Conservation (phyloP, 2,329 filamentous ascomycete species). For the Clarireedia sp. region DNA sequence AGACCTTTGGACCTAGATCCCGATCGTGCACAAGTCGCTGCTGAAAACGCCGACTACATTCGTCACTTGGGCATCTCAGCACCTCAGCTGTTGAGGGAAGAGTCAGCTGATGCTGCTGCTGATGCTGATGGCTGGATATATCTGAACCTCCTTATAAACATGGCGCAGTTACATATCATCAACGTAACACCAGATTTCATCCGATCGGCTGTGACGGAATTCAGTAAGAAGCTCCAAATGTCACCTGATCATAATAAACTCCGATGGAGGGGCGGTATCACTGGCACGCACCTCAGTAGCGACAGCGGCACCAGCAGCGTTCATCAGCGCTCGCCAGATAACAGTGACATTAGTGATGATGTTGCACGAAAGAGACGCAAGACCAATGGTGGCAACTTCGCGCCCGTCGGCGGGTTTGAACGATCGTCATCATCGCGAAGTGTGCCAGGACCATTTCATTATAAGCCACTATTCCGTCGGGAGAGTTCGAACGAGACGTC, state of each 20-base stretch:
- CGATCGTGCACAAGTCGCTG: constrained; percentile 64
- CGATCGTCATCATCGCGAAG: constrained; percentile 21
- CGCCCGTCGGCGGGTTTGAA: background rate
- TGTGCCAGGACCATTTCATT: constrained; percentile 47
- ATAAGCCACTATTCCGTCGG: constrained; percentile 54
- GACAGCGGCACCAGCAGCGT: constrained; percentile 49
- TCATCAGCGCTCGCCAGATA: constrained; percentile 33
- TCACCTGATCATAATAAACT: constrained; percentile 72
- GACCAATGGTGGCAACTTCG: constrained; percentile 14
- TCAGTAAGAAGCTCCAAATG: constrained; percentile 68
- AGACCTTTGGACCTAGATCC: constrained; percentile 70
- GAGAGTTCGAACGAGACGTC: constrained; percentile 36
- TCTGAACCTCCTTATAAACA: constrained; percentile 68
- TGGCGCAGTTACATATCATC: constrained; percentile 79
- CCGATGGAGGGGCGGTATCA: constrained; percentile 64
- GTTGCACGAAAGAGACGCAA: constrained; percentile 22
- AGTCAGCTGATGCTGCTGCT: constrained; percentile 45
- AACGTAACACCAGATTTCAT: constrained; percentile 76
- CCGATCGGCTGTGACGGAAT: constrained; percentile 59
- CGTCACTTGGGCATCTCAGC: constrained; percentile 62
- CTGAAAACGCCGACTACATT: constrained; percentile 74
- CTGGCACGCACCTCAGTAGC: constrained; percentile 58
- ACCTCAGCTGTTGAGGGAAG: constrained; percentile 43
- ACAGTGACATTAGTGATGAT: constrained; percentile 20
- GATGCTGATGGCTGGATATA: constrained; percentile 74